Percentiles rank a stretch among this genome's conserved stretches.
phyloP scores from a whole-genome alignment of 495 filamentous ascomycete genomes.

The Amorphotheca resinae region DNA sequence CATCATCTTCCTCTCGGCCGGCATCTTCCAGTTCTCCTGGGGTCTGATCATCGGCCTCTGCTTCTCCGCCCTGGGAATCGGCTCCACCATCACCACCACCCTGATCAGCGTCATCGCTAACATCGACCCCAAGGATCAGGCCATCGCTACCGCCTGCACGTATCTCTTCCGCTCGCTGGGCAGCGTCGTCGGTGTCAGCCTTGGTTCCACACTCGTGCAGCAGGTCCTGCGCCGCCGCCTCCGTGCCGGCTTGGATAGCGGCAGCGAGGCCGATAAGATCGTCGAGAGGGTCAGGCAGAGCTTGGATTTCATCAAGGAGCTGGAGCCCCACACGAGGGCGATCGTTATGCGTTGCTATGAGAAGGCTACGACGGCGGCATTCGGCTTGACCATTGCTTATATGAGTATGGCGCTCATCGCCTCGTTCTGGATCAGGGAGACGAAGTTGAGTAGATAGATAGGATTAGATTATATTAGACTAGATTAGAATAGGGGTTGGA shows the following conservation, averaged over 20 bases:
- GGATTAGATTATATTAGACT: too few species aligned
- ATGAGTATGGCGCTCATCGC: conserved; percentile 18
- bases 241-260: conserved; percentile 34
- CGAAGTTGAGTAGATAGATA: conserved; percentile 23
- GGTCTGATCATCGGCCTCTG: conserved; percentile 44
- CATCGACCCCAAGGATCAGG: conserved; percentile 52
- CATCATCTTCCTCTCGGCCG: conserved; percentile 47
- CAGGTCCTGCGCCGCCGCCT: conserved; percentile 50
- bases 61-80: conserved; percentile 18
- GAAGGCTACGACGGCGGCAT: conserved; percentile 24
- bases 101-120: conserved; percentile 56
- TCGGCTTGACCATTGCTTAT: conserved; percentile 22
- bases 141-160: conserved; percentile 69
- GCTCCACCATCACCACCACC: conserved; percentile 56
- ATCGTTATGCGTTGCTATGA: conserved; percentile 60
- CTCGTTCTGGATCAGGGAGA: conserved; percentile 30
- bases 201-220: conserved; percentile 63
- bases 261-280: conserved; percentile 53
- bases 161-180: conserved; percentile 81
- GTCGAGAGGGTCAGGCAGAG: conserved; percentile 61
- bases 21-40: conserved; percentile 25
- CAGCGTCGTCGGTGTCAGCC: conserved; percentile 59
- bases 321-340: conserved; percentile 47
- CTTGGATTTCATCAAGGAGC: conserved; percentile 53
- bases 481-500: too few species aligned